Evolutionary conservation across 208 protist genomes (phyloP), one percentile per base, ranked within the genome.

Genomic region (Wallacemonas sp.): DNA sequence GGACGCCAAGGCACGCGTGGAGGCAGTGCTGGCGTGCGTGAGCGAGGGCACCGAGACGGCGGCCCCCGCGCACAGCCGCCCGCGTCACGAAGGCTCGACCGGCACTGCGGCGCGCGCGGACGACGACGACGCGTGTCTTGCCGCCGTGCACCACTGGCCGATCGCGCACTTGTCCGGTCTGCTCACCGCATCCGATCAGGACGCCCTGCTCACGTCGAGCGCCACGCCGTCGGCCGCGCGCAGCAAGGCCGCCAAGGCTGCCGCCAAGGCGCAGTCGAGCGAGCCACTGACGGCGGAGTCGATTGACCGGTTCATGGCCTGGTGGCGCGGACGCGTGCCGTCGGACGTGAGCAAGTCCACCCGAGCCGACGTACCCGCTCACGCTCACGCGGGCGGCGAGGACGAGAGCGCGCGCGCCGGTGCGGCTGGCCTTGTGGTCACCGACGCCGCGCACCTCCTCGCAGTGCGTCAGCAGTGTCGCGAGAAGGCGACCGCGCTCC

Each of bases 111-210:
- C n/a, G n/a, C n/a, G n/a, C n/a, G n/a, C 42, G 26, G 32, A 36
- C 39, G 36, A 26, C 28, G 3, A 36, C 46, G 1, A 16, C 26
- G 42, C 22, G 3, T n/a, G 33, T 16, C 48, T 46, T 18, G 42
- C 23, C 20, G 62, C 64, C 26, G 41, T 84, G 18, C 62, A 72
- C 18, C 70, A 59, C 31, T 71, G 70, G 64, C 72, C 81, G 7
- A 57, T 75, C 12, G 41, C 48, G 33, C 59, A 71, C 64, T 70
- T 88, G 2, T 65, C 65, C 41, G 66, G 55, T 41, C 80, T 88
- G 48, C 50, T 88, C 32, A 57, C 57, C 14, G 23, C 67, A 2
- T 55, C 32, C 12, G 78, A 84, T 59, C 72, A 73, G 26, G 72
- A 72, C 39, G 72, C 57, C 12, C 61, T 81, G 52, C n/a, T 77